Percentiles rank a stretch among this genome's conserved stretches.
Conservation (phyloP, 148 eudicot species). For the Bassia scoparia region DNA sequence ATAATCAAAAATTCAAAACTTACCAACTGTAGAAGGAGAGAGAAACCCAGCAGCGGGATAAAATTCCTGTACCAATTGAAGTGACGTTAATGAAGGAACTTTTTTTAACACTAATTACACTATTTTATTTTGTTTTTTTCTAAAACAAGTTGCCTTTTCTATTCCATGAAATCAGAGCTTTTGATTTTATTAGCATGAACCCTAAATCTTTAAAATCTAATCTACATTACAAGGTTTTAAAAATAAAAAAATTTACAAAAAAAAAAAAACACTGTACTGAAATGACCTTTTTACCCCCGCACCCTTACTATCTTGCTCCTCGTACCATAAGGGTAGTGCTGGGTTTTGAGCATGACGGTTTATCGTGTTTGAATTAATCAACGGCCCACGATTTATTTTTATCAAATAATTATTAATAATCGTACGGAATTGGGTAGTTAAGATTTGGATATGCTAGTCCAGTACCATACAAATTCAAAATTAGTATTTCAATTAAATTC, state of each 20-base stretch:
- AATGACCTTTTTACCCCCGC: constrained; percentile 10
- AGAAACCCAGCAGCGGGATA: constrained; percentile 10
- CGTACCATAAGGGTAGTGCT: neutral
- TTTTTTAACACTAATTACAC: neutral
- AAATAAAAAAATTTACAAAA: neutral
- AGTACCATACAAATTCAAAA: too few relatives aligned
- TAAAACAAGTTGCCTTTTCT: too few relatives aligned
- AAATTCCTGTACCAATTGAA: neutral
- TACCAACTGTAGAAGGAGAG: constrained; percentile 17
- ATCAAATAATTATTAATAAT: too few relatives aligned
- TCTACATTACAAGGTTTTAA: neutral
- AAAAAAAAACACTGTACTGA: too few relatives aligned
- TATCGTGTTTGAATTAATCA: constrained; percentile 25
- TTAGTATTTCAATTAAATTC: too few relatives aligned
- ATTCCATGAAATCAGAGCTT: neutral
- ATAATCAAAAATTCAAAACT: too few relatives aligned
- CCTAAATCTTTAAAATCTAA: constrained; percentile 12
- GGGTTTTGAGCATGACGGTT: neutral
- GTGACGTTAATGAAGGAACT: constrained; percentile 13
- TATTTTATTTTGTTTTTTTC: too few relatives aligned
- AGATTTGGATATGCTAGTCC: constrained; percentile 12
- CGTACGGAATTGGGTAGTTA: constrained; percentile 5
- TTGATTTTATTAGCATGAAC: constrained; percentile 21
- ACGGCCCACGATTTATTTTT: too few relatives aligned
- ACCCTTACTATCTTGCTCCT: neutral